Conservation (phyloP, 108 stramenopile species). For the Bacterosira constricta region DNA sequence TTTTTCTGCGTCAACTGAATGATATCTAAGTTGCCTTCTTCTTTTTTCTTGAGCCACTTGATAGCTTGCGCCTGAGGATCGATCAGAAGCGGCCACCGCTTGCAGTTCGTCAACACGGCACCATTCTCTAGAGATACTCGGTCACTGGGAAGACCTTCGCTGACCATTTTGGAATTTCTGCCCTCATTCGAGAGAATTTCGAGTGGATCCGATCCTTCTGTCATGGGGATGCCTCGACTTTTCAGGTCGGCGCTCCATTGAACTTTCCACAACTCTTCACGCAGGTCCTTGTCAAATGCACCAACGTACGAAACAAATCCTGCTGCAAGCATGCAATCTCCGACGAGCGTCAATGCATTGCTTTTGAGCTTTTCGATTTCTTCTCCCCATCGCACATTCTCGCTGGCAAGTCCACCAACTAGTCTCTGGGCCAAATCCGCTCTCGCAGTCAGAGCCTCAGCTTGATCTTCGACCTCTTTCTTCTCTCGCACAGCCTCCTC, state of each 20-base stretch:
- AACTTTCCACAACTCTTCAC: constrained; percentile 71
- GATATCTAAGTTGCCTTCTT: constrained; percentile 61
- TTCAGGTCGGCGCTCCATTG: constrained; percentile 79
- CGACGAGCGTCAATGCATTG: constrained; percentile 69
- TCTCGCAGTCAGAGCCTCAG: constrained; percentile 65
- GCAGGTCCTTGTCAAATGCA: constrained; percentile 85
- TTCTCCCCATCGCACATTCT: constrained; percentile 88
- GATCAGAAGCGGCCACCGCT: constrained; percentile 88
- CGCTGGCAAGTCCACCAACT: constrained; percentile 84
- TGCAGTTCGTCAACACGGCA: constrained; percentile 85
- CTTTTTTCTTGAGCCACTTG: constrained; percentile 87
- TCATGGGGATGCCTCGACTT: constrained; percentile 73
- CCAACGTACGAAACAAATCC: constrained; percentile 94
- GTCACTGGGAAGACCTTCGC: constrained; percentile 90
- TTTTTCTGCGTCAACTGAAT: constrained; percentile 85
- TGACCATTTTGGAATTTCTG: constrained; percentile 80
- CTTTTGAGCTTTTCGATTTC: constrained; percentile 79
- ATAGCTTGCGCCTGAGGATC: constrained; percentile 88
- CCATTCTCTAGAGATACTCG: constrained; percentile 91
- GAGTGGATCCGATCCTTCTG: constrained; percentile 81
- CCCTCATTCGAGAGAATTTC: constrained; percentile 81
- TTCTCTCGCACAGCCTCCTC: constrained; percentile 78
- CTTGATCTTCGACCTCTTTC: constrained; percentile 83
- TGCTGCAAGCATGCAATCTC: constrained; percentile 90
- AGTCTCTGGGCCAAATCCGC: constrained; percentile 83